Percentiles rank a stretch among this genome's conserved stretches.
Conservation (phyloP, 139 green algal species). For the Microglena sp. region DNA sequence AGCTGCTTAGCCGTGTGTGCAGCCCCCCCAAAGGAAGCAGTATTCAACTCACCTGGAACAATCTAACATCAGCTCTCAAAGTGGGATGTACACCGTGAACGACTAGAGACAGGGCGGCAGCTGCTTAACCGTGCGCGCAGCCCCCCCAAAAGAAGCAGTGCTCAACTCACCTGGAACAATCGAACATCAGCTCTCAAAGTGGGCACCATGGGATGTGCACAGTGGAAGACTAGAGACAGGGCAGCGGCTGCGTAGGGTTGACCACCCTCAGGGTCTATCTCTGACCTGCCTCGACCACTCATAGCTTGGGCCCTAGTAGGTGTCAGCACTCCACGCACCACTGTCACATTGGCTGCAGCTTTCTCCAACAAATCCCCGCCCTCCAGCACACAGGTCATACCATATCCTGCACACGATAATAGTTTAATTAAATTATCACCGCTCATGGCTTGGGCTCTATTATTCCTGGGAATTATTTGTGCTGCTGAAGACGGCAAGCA, state of each 20-base stretch:
- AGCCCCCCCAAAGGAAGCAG: too few relatives aligned
- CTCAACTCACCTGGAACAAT: conserved; percentile 72
- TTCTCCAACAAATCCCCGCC: conserved; percentile 87
- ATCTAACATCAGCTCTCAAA: conserved; percentile 83
- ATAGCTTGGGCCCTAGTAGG: conserved; percentile 53
- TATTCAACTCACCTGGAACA: conserved; percentile 78
- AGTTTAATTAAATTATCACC: too few relatives aligned
- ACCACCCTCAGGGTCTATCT: conserved; percentile 59
- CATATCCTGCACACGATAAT: conserved; percentile 69
- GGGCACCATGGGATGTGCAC: conserved; percentile 68
- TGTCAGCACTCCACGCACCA: conserved; percentile 63
- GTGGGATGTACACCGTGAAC: conserved; percentile 81
- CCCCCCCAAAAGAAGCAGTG: too few relatives aligned
- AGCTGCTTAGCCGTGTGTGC: too few relatives aligned
- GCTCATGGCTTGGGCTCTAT: background rate
- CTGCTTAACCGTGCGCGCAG: too few relatives aligned
- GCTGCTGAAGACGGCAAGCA: conserved; percentile 3
- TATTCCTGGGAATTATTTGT: too few relatives aligned
- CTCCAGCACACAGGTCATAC: conserved; percentile 90
- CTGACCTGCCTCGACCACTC: conserved; percentile 51
- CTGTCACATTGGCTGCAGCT: conserved; percentile 68
- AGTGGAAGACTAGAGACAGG: conserved; percentile 92
- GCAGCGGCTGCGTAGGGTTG: conserved; percentile 79
- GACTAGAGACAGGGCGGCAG: too few relatives aligned
- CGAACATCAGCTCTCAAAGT: conserved; percentile 91